Base-by-base conservation (phyloP, 1,284 basidiomycete species). In the Ceratobasidium sp. region DNA sequence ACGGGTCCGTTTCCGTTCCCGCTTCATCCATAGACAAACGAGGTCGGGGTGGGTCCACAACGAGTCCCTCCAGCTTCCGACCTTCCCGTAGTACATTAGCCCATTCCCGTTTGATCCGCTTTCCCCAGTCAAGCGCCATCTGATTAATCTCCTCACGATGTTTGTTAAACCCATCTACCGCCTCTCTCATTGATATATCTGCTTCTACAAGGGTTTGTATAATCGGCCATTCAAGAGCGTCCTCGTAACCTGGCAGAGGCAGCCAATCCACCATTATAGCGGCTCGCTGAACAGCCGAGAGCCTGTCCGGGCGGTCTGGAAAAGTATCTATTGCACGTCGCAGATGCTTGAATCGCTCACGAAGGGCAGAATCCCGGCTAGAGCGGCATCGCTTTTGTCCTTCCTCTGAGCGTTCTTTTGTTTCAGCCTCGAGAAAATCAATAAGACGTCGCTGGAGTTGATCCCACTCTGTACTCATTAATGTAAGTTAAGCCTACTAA, bases 221-320 rank as follows among this genome's bases (percentile, higher is more conserved):
- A 26, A 62, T 62, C 33, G 59, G 59, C 59, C 59, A 62, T 20
- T 40, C 59, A 3, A 62, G 28, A 12, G 59, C 33, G 40, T 62
- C 59, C 4, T 3, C 9, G 17, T 28, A 62, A 33, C 5, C 26
- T 17, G 59, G 59, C 6, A 28, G 59, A 13, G 59, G 59, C 12
- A 62, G 17, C 59, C 28, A 38, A 15, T 62, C 26, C 26, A 33
- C 15, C 28, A 62, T 62, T 15, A 62, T 5, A 33, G 10, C n/a
- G 9, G 33, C 38, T 15, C 4, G 2, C n/a, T 33, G 13, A 6
- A 7, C 33, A 40, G 26, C 17, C 6, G 59, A 62, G 33, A 28
- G 59, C 38, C 13, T 20, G 2, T 38, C 59, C 13, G 6, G 12
- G 28, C 12, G 7, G 3, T 62, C 33, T 12, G 59, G 59, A 15